Percentiles rank a stretch among this genome's conserved stretches.
Evolutionary conservation across 495 filamentous ascomycete species (phyloP).

Genomic region (Aspergillus nidulans): DNA sequence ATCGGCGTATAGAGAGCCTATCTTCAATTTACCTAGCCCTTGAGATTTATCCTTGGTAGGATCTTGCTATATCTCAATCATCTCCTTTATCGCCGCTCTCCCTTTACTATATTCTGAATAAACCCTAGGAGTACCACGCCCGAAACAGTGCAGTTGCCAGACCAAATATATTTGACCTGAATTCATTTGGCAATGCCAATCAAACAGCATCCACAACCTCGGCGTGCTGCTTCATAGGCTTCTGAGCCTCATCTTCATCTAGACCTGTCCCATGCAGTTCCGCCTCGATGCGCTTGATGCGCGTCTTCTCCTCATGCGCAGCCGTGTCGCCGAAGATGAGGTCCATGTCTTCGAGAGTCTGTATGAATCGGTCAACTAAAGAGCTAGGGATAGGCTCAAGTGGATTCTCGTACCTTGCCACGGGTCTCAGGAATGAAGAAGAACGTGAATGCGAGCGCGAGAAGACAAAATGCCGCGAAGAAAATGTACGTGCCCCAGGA

Average conservation of each 20-base stretch:
- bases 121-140: too few species aligned
- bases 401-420: constrained; percentile 31
- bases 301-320: constrained; percentile 65
- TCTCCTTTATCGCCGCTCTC: too few species aligned
- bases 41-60: too few species aligned
- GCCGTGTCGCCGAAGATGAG: constrained; percentile 70
- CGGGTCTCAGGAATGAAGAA: constrained; percentile 63
- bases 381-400: not conserved
- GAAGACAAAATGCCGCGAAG: constrained; percentile 66
- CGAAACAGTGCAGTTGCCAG: too few species aligned
- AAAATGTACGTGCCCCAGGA: constrained; percentile 77
- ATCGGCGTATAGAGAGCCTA: too few species aligned
- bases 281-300: constrained; percentile 67
- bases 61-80: too few species aligned
- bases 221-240: constrained; percentile 19
- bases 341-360: constrained; percentile 59
- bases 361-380: not conserved
- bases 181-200: too few species aligned
- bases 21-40: too few species aligned
- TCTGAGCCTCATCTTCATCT: constrained; percentile 22
- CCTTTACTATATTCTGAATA: too few species aligned
- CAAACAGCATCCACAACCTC: not conserved
- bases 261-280: constrained; percentile 50
- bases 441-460: constrained; percentile 55
- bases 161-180: too few species aligned